These are phyloP conservation scores for Arthrobotrys iridis DNA, from an alignment of 2,329 filamentous ascomycete species.

Conservation along the genomic window DNA sequence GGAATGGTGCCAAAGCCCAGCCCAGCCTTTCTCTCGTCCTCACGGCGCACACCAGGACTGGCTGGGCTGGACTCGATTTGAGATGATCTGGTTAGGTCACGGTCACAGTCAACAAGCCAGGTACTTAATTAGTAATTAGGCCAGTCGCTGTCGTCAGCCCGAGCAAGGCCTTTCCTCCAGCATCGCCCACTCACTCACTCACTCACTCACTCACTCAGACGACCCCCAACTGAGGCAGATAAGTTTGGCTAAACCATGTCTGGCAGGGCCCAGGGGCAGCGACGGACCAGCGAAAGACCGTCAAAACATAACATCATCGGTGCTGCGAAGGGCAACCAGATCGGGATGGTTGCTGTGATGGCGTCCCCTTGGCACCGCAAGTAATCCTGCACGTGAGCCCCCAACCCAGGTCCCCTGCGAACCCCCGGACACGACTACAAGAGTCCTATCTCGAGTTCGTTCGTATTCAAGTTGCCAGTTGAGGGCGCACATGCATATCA, in stretches of 20 bases:
- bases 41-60: too few relatives aligned
- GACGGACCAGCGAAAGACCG: background rate
- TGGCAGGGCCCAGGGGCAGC: background rate
- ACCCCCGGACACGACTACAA: too few relatives aligned
- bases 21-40: too few relatives aligned
- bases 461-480: too few relatives aligned
- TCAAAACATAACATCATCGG: slow-evolving; percentile 29
- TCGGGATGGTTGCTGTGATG: slow-evolving; percentile 20
- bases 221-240: background rate
- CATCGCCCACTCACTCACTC: background rate
- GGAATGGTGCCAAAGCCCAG: too few relatives aligned
- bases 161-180: background rate
- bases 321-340: slow-evolving; percentile 49
- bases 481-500: too few relatives aligned
- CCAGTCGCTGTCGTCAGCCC: slow-evolving; percentile 4
- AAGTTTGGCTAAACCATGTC: too few relatives aligned
- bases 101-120: background rate
- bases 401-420: background rate
- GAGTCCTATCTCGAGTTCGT: too few relatives aligned
- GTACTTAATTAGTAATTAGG: background rate
- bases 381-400: slow-evolving; percentile 29
- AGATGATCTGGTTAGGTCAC: too few relatives aligned
- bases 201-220: background rate
- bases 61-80: too few relatives aligned
- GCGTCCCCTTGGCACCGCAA: background rate